A percentile compares a stretch with the other conserved stretches of the same genome.
Conservation (phyloP, 805 yeast genomes). For the Ogataea parapolymorpha region DNA sequence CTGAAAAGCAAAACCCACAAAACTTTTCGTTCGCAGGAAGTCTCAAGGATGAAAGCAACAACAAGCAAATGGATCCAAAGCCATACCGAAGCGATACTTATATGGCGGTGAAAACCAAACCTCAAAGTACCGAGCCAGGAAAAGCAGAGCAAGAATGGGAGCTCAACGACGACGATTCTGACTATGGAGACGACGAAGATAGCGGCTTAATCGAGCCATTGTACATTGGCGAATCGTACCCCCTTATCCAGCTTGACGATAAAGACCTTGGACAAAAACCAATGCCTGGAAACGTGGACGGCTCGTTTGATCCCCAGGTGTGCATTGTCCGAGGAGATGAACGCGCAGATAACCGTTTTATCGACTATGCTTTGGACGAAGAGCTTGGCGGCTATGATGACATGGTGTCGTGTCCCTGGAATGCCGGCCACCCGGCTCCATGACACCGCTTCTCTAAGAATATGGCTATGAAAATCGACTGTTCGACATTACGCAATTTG, state of each 20-base stretch:
- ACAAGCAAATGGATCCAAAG: not conserved
- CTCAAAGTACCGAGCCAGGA: not conserved
- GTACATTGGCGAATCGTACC: conserved; percentile 15
- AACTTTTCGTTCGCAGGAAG: conserved; percentile 9
- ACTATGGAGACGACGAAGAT: conserved; percentile 18
- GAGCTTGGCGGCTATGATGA: conserved; percentile 18
- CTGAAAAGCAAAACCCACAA: conserved; percentile 7
- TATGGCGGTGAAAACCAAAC: conserved; percentile 1
- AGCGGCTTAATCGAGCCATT: conserved; percentile 14
- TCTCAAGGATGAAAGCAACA: conserved; percentile 4
- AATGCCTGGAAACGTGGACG: conserved; percentile 11
- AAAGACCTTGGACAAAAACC: conserved; percentile 11
- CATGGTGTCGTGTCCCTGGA: conserved; percentile 15
- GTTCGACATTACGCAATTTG: conserved; percentile 4
- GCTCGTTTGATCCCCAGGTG: conserved; percentile 21
- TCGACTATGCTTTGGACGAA: conserved; percentile 20
- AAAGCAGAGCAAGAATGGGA: conserved; percentile 10
- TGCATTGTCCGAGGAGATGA: conserved; percentile 22
- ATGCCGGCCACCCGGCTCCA: conserved; percentile 5
- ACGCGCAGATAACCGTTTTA: conserved; percentile 12
- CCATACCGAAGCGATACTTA: conserved; percentile 1
- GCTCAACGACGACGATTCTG: conserved; percentile 19
- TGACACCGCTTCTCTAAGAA: conserved; percentile 1
- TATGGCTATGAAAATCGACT: conserved; percentile 8
- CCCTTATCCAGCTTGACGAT: conserved; percentile 17